Conservation (phyloP, 2,329 filamentous ascomycete species). For the Coniochaeta hoffmannii region DNA sequence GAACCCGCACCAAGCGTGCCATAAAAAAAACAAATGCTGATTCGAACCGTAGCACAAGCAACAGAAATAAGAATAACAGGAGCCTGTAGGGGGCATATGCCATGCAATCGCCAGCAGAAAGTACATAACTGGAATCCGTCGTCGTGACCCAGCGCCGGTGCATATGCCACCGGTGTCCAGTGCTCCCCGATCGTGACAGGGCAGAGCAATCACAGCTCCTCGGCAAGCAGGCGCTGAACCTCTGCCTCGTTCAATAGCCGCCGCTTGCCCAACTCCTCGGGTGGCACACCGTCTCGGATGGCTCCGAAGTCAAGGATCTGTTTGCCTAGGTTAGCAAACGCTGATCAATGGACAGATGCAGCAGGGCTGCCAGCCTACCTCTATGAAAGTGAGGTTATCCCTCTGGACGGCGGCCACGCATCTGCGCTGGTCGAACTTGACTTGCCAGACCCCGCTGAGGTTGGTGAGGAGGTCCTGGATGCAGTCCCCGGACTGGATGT, state of each 20-base stretch:
- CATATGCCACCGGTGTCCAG: too few relatives aligned
- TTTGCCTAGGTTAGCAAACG: slow-evolving; percentile 21
- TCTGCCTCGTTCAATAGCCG: slow-evolving; percentile 58
- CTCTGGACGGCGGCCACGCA: slow-evolving; percentile 96
- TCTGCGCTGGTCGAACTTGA: slow-evolving; percentile 90
- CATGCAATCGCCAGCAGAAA: not conserved
- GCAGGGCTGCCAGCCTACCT: slow-evolving; percentile 55
- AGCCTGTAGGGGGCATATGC: not conserved
- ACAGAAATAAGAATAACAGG: not conserved
- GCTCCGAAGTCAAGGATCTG: slow-evolving; percentile 97
- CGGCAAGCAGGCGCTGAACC: slow-evolving; percentile 41
- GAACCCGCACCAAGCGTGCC: not conserved
- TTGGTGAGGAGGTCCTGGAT: slow-evolving; percentile 89
- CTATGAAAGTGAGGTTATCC: slow-evolving; percentile 87
- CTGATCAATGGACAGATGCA: slow-evolving; percentile 1
- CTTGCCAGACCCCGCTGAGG: slow-evolving; percentile 96
- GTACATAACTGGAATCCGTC: not conserved
- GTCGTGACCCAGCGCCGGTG: too few relatives aligned
- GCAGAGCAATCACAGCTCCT: slow-evolving; percentile 24
- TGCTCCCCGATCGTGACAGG: too few relatives aligned
- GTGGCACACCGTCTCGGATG: slow-evolving; percentile 75
- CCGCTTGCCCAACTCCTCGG: slow-evolving; percentile 69
- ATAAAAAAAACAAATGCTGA: not conserved
- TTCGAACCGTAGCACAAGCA: not conserved
- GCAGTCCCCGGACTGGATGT: slow-evolving; percentile 85